Evolutionary conservation across 129 eudicot genomes (phyloP), one percentile per base, ranked within the genome.

Genomic region (Tagetes patula): DNA sequence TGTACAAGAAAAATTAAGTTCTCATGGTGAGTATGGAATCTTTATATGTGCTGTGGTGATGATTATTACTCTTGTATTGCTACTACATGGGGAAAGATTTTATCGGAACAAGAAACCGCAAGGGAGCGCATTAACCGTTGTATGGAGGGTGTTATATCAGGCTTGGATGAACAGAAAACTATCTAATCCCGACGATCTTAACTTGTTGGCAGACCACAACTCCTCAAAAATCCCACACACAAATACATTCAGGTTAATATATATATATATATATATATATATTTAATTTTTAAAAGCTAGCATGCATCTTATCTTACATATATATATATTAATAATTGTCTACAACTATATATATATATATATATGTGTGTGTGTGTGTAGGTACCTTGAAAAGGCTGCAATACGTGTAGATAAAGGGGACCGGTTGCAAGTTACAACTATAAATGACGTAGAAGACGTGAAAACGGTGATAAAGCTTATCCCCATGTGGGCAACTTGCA

Each of bases 351-450:
- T 13, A 30, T 52, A 52, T 31, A 52, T 13, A 14, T 52, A 52
- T 8, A 13, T 52, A 52, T 13, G 31, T 48, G 40, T 30, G 30
- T 41, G 49, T 65, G 34, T 37, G 8, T 46, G 10, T 60, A 91
- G 97, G 86, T 83, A 82, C 43, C 87, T 92, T 49, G 96, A 87
- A 83, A 87, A 77, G 81, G 98, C 96, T 6, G 94, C 92, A 67
- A 65, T 75, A 41, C 49, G 69, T 54, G 85, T 72, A 55, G 70
- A 74, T 47, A 69, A 39, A 55, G 70, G 38, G 62, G 81, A 79
- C 59, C 77, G 9, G 9, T 42, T 6, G 9, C 8, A 1, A 42
- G 46, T 78, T 67, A 85, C 91, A 48, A 87, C 87, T 0, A 79
- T 89, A 31, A 77, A 85, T 14, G 80, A 92, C 59, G 98, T 92